These are phyloP conservation scores for Pseudozyma pruni DNA, from an alignment of 1,284 basidiomycete species.

Conservation along the genomic window DNA sequence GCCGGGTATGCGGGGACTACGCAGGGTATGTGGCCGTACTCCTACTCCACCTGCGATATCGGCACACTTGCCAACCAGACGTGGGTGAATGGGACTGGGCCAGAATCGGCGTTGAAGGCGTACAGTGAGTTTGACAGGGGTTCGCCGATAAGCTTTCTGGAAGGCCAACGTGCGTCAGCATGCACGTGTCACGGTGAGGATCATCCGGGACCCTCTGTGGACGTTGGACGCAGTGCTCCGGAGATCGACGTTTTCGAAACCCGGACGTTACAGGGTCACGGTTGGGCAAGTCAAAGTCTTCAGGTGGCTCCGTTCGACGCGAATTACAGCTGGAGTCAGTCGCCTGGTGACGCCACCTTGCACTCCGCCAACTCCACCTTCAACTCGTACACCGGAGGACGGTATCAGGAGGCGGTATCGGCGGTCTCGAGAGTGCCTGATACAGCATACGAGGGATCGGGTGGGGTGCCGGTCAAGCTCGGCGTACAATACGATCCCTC, in stretches of 20 bases:
- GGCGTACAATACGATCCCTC: slow-evolving; percentile 66
- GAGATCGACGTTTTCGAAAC: slow-evolving; percentile 67
- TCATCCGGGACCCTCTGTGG: slow-evolving; percentile 30
- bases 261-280: slow-evolving; percentile 62
- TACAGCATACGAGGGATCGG: slow-evolving; percentile 40
- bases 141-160: slow-evolving; percentile 31
- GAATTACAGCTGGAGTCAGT: slow-evolving; percentile 53
- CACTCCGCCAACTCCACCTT: slow-evolving; percentile 20
- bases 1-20: slow-evolving; percentile 63
- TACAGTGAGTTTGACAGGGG: slow-evolving; percentile 8
- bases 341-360: slow-evolving; percentile 6
- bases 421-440: slow-evolving; percentile 51
- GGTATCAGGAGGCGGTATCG: slow-evolving; percentile 64
- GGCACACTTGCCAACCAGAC: slow-evolving; percentile 61
- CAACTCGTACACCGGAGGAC: slow-evolving; percentile 61
- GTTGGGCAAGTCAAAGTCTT: slow-evolving; percentile 55
- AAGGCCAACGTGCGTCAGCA: slow-evolving; percentile 44
- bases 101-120: slow-evolving; percentile 23
- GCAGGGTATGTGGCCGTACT: slow-evolving; percentile 67
- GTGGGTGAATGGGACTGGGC: slow-evolving; percentile 32
- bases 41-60: slow-evolving; percentile 63
- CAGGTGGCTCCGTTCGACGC: slow-evolving; percentile 66
- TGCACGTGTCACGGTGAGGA: slow-evolving; percentile 60
- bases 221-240: slow-evolving; percentile 58
- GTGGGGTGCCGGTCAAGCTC: slow-evolving; percentile 35